Conservation (phyloP, 805 yeast genomes). For the Lipomyces japonicus region DNA sequence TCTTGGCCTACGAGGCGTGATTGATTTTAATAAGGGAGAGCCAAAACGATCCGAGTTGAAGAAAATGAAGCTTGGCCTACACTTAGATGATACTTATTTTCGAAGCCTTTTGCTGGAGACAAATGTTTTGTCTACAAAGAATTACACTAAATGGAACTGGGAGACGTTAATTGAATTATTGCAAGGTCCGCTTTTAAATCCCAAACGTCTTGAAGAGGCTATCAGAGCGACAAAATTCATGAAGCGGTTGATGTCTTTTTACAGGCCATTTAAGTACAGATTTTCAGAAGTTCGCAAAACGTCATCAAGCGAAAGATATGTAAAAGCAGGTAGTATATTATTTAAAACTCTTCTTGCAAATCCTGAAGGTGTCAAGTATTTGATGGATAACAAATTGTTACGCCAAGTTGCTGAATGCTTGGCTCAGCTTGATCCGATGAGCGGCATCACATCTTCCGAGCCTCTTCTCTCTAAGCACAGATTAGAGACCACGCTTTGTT, state of each 20-base stretch:
- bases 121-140: slow-evolving; percentile 71
- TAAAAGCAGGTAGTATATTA: slow-evolving; percentile 71
- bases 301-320: slow-evolving; percentile 52
- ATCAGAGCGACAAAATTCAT: slow-evolving; percentile 77
- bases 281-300: slow-evolving; percentile 56
- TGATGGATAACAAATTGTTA: slow-evolving; percentile 68
- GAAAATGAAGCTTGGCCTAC: slow-evolving; percentile 38
- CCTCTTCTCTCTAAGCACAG: slow-evolving; percentile 65
- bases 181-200: slow-evolving; percentile 75
- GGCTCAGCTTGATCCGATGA: slow-evolving; percentile 76
- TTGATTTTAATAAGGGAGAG: slow-evolving; percentile 1
- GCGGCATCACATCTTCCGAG: slow-evolving; percentile 68
- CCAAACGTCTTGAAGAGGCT: slow-evolving; percentile 71
- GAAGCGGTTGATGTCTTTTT: slow-evolving; percentile 79
- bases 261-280: slow-evolving; percentile 84
- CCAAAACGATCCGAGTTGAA: slow-evolving; percentile 24
- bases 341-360: slow-evolving; percentile 60
- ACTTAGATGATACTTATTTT: slow-evolving; percentile 63
- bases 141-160: slow-evolving; percentile 87
- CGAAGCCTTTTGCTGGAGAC: slow-evolving; percentile 64
- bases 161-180: slow-evolving; percentile 63
- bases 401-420: slow-evolving; percentile 88
- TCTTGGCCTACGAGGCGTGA: slow-evolving; percentile 3
- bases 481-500: slow-evolving; percentile 59
- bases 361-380: slow-evolving; percentile 61